phyloP scores from a whole-genome alignment of 1,284 basidiomycete genomes.

The Boletus semigastroideus region DNA sequence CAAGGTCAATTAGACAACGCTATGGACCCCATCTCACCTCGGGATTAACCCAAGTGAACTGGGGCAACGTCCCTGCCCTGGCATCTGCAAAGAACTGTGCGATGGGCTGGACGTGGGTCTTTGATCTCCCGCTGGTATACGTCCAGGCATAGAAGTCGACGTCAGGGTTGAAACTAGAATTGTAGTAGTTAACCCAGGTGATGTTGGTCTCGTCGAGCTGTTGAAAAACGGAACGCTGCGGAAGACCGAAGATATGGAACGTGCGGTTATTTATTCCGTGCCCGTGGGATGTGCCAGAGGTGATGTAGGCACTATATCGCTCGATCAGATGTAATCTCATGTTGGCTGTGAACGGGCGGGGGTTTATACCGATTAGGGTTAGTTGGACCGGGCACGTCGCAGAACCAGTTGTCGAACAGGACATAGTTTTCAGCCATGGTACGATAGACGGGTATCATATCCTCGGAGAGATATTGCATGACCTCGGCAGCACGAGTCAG shows the following conservation, averaged over 20 bases:
- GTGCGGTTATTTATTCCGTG: slow-evolving; percentile 19
- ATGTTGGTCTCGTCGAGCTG: slow-evolving; percentile 29
- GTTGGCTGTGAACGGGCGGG: not conserved
- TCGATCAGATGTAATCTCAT: not conserved
- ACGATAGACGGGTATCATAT: slow-evolving; percentile 26
- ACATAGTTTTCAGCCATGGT: slow-evolving; percentile 26
- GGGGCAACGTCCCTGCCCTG: slow-evolving; percentile 23
- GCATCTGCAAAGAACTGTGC: slow-evolving; percentile 22
- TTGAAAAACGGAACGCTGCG: slow-evolving; percentile 29
- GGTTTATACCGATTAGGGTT: slow-evolving; percentile 25
- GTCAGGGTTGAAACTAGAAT: slow-evolving; percentile 28
- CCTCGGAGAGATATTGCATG: slow-evolving; percentile 25
- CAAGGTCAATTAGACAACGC: not conserved
- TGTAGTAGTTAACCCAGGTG: slow-evolving; percentile 29
- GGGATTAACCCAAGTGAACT: slow-evolving; percentile 29
- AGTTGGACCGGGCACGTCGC: slow-evolving; percentile 28
- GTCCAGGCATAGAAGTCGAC: slow-evolving; percentile 27
- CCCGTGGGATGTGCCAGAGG: slow-evolving; percentile 28
- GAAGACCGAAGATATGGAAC: slow-evolving; percentile 23
- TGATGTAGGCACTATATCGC: slow-evolving; percentile 24
- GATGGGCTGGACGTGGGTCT: slow-evolving; percentile 21
- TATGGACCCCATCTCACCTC: slow-evolving; percentile 14
- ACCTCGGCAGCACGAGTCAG: slow-evolving; percentile 20
- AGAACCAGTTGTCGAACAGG: slow-evolving; percentile 27
- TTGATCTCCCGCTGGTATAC: slow-evolving; percentile 17